These are phyloP conservation scores for Royoungia palumana DNA, from an alignment of 768 basidiomycete species.

Conservation along the genomic window DNA sequence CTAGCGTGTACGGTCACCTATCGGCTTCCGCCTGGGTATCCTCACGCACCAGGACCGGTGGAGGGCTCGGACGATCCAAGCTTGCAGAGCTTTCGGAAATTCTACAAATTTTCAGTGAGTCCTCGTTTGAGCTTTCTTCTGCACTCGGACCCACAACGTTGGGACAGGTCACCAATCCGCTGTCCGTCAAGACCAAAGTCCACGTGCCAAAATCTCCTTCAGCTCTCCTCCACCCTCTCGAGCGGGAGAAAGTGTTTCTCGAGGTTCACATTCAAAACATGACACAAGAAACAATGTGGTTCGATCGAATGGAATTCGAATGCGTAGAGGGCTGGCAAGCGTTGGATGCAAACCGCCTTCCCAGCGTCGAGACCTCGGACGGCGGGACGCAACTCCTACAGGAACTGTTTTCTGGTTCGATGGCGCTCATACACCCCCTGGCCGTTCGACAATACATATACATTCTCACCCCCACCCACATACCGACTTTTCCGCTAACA, in stretches of 20 bases:
- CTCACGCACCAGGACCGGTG: constrained; percentile 45
- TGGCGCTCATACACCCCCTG: constrained; percentile 76
- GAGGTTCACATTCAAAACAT: constrained; percentile 93
- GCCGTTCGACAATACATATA: constrained; percentile 88
- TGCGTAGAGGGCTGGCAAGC: constrained; percentile 64
- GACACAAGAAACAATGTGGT: constrained; percentile 71
- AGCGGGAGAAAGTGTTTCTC: constrained; percentile 82
- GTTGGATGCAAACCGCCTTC: constrained; percentile 49
- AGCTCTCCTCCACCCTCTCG: constrained; percentile 55
- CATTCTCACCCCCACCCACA: constrained; percentile 55
- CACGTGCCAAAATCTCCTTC: constrained; percentile 73
- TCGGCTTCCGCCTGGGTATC: constrained; percentile 59
- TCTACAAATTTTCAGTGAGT: constrained; percentile 88
- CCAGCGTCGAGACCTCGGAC: not conserved
- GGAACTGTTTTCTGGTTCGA: constrained; percentile 56
- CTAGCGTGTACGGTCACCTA: constrained; percentile 83
- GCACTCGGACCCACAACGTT: not conserved
- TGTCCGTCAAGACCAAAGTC: constrained; percentile 94
- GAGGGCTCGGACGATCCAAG: constrained; percentile 52
- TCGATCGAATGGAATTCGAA: constrained; percentile 79
- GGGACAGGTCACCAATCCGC: constrained; percentile 81
- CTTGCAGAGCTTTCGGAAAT: constrained; percentile 76
- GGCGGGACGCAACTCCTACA: constrained; percentile 21
- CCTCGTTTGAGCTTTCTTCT: not conserved
- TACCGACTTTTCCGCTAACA: constrained; percentile 43